Evolutionary conservation across 2,329 filamentous ascomycete genomes (phyloP).

Genomic region (Botryosphaeria dothidea): DNA sequence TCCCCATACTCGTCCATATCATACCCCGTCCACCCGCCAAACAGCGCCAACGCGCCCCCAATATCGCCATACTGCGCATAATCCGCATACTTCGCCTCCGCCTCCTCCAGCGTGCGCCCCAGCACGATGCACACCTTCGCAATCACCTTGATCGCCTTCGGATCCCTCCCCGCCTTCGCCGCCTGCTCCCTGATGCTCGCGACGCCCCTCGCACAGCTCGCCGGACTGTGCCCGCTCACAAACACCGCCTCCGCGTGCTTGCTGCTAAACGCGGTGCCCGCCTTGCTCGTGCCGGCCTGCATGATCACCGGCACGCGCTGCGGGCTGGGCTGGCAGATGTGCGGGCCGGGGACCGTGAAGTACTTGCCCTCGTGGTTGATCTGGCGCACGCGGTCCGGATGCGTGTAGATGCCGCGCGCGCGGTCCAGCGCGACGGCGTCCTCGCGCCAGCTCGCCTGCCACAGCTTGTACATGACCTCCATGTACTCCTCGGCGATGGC

Average conservation of each 20-base stretch:
- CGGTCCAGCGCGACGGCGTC: slow-evolving; percentile 65
- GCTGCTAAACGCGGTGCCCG: slow-evolving; percentile 67
- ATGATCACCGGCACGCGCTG: slow-evolving; percentile 70
- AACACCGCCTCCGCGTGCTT: slow-evolving; percentile 73
- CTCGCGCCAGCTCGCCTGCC: slow-evolving; percentile 67
- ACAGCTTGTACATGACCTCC: slow-evolving; percentile 65
- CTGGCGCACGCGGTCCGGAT: slow-evolving; percentile 58
- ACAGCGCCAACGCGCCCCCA: slow-evolving; percentile 69
- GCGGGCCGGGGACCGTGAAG: slow-evolving; percentile 64
- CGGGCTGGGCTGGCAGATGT: slow-evolving; percentile 66
- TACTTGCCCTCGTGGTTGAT: slow-evolving; percentile 68
- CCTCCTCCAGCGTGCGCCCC: slow-evolving; percentile 66
- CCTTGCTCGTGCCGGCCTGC: slow-evolving; percentile 68
- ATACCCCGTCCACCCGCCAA: slow-evolving; percentile 74
- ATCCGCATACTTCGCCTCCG: slow-evolving; percentile 63
- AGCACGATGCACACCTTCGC: slow-evolving; percentile 67
- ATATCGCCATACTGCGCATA: slow-evolving; percentile 62
- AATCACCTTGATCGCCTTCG: slow-evolving; percentile 65
- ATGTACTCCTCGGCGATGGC: slow-evolving; percentile 65
- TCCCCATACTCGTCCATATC: slow-evolving; percentile 62
- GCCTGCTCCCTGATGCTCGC: slow-evolving; percentile 63
- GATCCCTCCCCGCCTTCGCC: slow-evolving; percentile 56
- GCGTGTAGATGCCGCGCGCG: slow-evolving; percentile 60
- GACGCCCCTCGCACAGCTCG: slow-evolving; percentile 62
- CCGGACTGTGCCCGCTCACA: slow-evolving; percentile 64